A percentile compares a stretch with the other conserved stretches of the same genome.
Conservation (phyloP, 148 eudicot species). For the Drosera capensis region DNA sequence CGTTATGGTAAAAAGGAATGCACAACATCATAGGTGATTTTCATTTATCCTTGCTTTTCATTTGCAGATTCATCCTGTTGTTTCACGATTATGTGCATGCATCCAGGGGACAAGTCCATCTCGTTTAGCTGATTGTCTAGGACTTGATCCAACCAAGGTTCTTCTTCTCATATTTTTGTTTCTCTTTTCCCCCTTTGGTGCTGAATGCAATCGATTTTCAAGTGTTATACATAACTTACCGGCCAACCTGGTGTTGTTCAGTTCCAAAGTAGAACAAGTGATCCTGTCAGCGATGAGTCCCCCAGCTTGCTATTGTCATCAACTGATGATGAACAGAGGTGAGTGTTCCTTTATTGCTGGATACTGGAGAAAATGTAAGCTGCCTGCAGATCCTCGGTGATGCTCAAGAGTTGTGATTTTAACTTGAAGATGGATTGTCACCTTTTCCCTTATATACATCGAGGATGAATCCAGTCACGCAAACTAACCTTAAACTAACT, state of each 20-base stretch:
- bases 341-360: too few species aligned
- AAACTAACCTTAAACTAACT: too few species aligned
- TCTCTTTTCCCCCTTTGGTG: background rate
- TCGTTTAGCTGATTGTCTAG: constrained; percentile 88
- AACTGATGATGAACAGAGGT: constrained; percentile 79
- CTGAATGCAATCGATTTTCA: background rate
- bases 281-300: constrained; percentile 31
- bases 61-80: constrained; percentile 90
- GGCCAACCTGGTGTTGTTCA: constrained; percentile 12
- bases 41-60: background rate
- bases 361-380: too few species aligned
- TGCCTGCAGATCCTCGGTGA: too few species aligned
- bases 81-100: constrained; percentile 93
- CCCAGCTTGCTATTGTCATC: constrained; percentile 41
- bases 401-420: too few species aligned
- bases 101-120: constrained; percentile 97
- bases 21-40: background rate
- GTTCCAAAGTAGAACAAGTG: constrained; percentile 72
- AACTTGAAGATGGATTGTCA: too few species aligned
- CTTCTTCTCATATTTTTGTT: too few species aligned
- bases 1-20: background rate
- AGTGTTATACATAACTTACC: constrained; percentile 13
- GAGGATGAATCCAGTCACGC: too few species aligned
- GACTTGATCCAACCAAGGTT: constrained; percentile 94
- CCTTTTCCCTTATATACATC: too few species aligned